A percentile compares a stretch with the other conserved stretches of the same genome.
Conservation (phyloP, 495 filamentous ascomycete species). For the Neurospora sublineolata region DNA sequence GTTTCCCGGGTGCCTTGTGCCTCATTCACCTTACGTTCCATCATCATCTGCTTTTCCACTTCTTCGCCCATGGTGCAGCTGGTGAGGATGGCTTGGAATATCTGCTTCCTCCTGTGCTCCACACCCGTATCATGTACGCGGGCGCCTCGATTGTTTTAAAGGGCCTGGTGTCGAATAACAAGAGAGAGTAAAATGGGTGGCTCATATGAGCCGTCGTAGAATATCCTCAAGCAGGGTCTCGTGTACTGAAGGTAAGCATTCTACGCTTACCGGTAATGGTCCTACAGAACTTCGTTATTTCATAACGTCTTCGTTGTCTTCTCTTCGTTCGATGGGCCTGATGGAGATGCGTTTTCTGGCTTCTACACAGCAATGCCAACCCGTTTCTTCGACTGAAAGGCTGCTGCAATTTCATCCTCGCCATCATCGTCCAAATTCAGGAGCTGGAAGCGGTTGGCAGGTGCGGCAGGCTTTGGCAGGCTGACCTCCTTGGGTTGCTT, state of each 20-base stretch:
- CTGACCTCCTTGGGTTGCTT: constrained; percentile 22
- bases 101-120: neutral
- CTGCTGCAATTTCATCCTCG: constrained; percentile 17
- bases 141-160: neutral
- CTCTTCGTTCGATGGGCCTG: neutral
- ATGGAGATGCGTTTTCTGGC: neutral
- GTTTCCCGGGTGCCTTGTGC: neutral
- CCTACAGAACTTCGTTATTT: neutral
- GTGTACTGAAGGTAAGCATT: neutral
- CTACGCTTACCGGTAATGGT: neutral
- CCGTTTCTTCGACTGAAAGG: constrained; percentile 17
- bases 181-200: neutral
- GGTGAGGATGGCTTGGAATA: neutral
- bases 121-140: neutral
- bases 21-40: neutral
- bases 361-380: constrained; percentile 17
- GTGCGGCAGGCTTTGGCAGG: constrained; percentile 19
- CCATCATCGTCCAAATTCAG: constrained; percentile 39
- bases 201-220: neutral
- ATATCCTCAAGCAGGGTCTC: neutral
- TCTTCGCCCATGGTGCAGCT: neutral
- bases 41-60: neutral
- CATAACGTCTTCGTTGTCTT: neutral
- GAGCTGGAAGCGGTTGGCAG: constrained; percentile 53
- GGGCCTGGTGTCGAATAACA: neutral